Evolutionary conservation across 2,329 filamentous ascomycete species (phyloP).

Genomic region (Aspergillus sp.): DNA sequence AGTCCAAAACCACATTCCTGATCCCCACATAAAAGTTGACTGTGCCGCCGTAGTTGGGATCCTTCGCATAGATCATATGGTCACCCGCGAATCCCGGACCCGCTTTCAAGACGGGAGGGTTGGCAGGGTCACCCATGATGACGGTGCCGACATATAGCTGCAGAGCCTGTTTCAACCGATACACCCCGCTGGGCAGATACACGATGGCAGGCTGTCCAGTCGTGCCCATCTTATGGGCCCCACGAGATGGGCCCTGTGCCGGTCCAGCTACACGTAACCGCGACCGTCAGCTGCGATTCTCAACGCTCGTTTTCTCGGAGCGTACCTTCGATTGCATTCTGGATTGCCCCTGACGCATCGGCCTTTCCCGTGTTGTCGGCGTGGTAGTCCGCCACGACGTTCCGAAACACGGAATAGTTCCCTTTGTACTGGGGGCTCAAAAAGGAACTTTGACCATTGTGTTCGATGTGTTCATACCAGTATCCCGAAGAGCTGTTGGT

Average conservation of each 20-base stretch:
- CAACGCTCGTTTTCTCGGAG: neutral
- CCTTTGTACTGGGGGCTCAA: constrained; percentile 22
- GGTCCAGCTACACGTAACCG: neutral
- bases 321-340: constrained; percentile 30
- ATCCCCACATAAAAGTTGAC: constrained; percentile 39
- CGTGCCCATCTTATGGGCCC: constrained; percentile 26
- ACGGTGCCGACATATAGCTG: constrained; percentile 35
- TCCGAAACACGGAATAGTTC: constrained; percentile 36
- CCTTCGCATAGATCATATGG: constrained; percentile 55
- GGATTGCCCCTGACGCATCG: constrained; percentile 29
- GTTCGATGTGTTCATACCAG: constrained; percentile 30
- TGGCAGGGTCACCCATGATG: constrained; percentile 37
- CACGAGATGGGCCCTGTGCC: constrained; percentile 9
- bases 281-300: neutral
- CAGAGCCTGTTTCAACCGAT: constrained; percentile 23
- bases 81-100: constrained; percentile 51
- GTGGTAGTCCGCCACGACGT: constrained; percentile 33
- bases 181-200: constrained; percentile 31
- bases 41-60: constrained; percentile 28
- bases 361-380: constrained; percentile 33
- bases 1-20: constrained; percentile 41
- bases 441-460: constrained; percentile 30
- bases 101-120: constrained; percentile 54
- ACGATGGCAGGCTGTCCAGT: constrained; percentile 31
- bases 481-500: constrained; percentile 12